These are phyloP conservation scores for Pyracantha coccinea DNA, from an alignment of 331 rosid genomes.

Conservation along the genomic window DNA sequence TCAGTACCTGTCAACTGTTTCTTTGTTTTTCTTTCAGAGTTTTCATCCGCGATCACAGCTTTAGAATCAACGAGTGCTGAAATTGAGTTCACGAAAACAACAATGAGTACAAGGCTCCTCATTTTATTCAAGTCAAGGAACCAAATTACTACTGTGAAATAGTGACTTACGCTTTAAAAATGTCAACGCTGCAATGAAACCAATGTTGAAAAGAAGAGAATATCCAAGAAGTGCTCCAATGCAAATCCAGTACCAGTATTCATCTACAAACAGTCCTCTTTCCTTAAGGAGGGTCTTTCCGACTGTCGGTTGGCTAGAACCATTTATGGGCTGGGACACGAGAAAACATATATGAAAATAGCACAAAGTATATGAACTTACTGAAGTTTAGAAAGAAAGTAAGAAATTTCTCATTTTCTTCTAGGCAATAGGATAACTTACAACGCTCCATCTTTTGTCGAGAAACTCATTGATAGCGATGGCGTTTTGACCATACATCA, in stretches of 20 bases:
- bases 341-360: neutral
- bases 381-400: neutral
- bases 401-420: neutral
- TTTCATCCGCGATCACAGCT: conserved; percentile 26
- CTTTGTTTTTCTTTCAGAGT: conserved; percentile 15
- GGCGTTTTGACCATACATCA: conserved; percentile 36
- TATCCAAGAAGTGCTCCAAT: conserved; percentile 25
- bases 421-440: conserved; percentile 3
- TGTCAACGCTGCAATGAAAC: conserved; percentile 26
- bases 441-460: conserved; percentile 25
- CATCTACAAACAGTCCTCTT: conserved; percentile 20
- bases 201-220: conserved; percentile 20
- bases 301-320: conserved; percentile 21
- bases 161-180: conserved; percentile 22
- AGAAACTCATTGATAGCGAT: conserved; percentile 28
- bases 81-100: conserved; percentile 5
- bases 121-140: neutral
- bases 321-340: conserved; percentile 11
- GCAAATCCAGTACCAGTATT: conserved; percentile 30
- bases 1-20: neutral
- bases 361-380: neutral
- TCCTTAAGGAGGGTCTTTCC: conserved; percentile 28
- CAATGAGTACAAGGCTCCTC: neutral
- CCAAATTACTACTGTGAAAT: neutral
- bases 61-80: conserved; percentile 48